Conservation (phyloP, 2,329 filamentous ascomycete genomes). For the Exophiala bonariae region DNA sequence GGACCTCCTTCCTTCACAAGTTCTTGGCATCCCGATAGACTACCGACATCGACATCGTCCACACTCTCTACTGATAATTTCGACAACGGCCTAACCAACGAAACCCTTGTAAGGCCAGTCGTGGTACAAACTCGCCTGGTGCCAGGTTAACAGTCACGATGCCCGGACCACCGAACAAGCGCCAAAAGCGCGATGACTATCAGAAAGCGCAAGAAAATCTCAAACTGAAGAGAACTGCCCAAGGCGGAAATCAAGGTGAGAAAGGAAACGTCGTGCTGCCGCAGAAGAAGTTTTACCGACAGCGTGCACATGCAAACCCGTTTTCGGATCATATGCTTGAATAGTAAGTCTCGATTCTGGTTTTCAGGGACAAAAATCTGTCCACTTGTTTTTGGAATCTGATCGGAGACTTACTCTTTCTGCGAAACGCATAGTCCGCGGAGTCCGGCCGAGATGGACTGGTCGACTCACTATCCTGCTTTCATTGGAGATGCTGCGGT, state of each 20-base stretch:
- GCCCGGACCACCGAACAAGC: slow-evolving; percentile 52
- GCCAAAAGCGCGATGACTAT: slow-evolving; percentile 67
- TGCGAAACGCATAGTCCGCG: slow-evolving; percentile 60
- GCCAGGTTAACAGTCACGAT: slow-evolving; percentile 12
- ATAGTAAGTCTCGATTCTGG: slow-evolving; percentile 66
- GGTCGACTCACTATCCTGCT: slow-evolving; percentile 79
- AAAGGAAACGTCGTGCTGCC: slow-evolving; percentile 62
- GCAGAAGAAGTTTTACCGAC: slow-evolving; percentile 93
- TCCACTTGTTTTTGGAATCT: too few species aligned
- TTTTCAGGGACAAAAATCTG: too few species aligned
- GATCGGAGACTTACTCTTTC: too few species aligned
- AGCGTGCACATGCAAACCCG: slow-evolving; percentile 94
- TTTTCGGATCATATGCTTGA: slow-evolving; percentile 90
- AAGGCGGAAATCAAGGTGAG: slow-evolving; percentile 26
- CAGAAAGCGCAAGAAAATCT: slow-evolving; percentile 48
- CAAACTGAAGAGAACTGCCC: slow-evolving; percentile 18
- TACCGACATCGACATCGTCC: too few species aligned
- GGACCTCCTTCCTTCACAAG: too few species aligned
- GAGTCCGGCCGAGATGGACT: slow-evolving; percentile 83
- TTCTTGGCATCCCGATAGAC: too few species aligned
- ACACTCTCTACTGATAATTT: too few species aligned
- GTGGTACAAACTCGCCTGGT: too few species aligned
- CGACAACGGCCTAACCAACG: too few species aligned
- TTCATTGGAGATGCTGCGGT: slow-evolving; percentile 51
- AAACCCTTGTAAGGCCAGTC: too few species aligned